Evolutionary conservation across 768 basidiomycete species (phyloP).

Genomic region (Daedalea quercina): DNA sequence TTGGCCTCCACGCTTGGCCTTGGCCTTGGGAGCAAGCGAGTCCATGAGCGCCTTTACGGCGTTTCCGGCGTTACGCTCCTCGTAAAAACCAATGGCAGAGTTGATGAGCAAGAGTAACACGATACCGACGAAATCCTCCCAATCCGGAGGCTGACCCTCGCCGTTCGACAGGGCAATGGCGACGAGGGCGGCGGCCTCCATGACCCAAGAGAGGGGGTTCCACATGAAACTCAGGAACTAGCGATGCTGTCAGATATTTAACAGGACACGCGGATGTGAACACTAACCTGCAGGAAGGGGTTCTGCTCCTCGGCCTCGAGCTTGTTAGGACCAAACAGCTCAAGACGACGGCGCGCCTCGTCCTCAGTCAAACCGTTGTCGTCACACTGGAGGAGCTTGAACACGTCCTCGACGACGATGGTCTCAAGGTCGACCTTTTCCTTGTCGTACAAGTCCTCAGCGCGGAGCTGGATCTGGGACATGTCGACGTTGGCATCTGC

Average conservation of each 20-base stretch:
- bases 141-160: slow-evolving; percentile 79
- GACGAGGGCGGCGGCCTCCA: slow-evolving; percentile 93
- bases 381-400: slow-evolving; percentile 88
- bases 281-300: slow-evolving; percentile 71
- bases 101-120: slow-evolving; percentile 87
- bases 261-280: background rate
- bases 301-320: slow-evolving; percentile 89
- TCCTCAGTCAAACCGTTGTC: slow-evolving; percentile 69
- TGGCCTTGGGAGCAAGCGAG: slow-evolving; percentile 95
- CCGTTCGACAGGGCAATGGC: slow-evolving; percentile 97
- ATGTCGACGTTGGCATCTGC: slow-evolving; percentile 84
- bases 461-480: slow-evolving; percentile 79
- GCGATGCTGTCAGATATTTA: background rate
- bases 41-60: slow-evolving; percentile 99
- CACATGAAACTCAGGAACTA: slow-evolving; percentile 97
- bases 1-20: slow-evolving; percentile 75
- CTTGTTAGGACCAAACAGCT: slow-evolving; percentile 94
- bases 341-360: slow-evolving; percentile 79
- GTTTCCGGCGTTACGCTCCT: slow-evolving; percentile 95
- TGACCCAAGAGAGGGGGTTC: slow-evolving; percentile 99
- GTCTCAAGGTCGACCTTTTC: slow-evolving; percentile 99
- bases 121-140: slow-evolving; percentile 98
- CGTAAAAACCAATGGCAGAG: slow-evolving; percentile 96
- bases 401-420: slow-evolving; percentile 92
- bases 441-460: slow-evolving; percentile 93